Evolutionary conservation across 2,329 filamentous ascomycete species (phyloP), one percentile per base, ranked within the genome.

Genomic region (Thielaviopsis populi): DNA sequence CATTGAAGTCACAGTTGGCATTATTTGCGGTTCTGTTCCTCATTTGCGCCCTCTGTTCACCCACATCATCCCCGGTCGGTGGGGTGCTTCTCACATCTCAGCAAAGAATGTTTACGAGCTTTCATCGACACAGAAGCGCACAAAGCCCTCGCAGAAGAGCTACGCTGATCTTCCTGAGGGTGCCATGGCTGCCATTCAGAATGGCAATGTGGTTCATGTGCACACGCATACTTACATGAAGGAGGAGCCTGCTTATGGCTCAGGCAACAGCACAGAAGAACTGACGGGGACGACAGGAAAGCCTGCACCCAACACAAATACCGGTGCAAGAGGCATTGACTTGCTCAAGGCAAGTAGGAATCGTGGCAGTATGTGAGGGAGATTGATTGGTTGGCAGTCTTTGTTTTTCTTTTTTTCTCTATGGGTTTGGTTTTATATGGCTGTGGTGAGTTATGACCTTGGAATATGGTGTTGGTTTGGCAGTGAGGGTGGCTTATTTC

Each of bases 11-110:
- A 70, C 69, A 33, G 67, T 73, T 13, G 71, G 70, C 58, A 74
- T 74, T 65, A 68, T 72, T 40, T 73, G 71, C 66, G 71, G 71
- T 10, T 73, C 72, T 6, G 66, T 73, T n/a, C 72, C 72, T 2
- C 69, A 70, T 8, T 68, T 74, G 40, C 66, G 70, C 6, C 70
- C 70, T 1, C 65, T 72, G 4, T 56, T 63, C n/a, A 59, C 56
- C 11, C 62, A 30, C 22, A 62, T 43, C 15, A 59, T 66, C 15
- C 65, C 59, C 37, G 22, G 46, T 10, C 53, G 40, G 10, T 63
- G 59, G 61, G 53, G 53, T 11, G n/a, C 61, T 17, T 43, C 37
- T 10, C 56, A 53, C 30, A 46, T 40, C 53, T 27, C 24, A 17
- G 27, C 30, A 17, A 50, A 56, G 22, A 65, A 66, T 42, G 64